phyloP scores from a whole-genome alignment of 2,329 filamentous ascomycete genomes.

The Fusarium odoratissimum region DNA sequence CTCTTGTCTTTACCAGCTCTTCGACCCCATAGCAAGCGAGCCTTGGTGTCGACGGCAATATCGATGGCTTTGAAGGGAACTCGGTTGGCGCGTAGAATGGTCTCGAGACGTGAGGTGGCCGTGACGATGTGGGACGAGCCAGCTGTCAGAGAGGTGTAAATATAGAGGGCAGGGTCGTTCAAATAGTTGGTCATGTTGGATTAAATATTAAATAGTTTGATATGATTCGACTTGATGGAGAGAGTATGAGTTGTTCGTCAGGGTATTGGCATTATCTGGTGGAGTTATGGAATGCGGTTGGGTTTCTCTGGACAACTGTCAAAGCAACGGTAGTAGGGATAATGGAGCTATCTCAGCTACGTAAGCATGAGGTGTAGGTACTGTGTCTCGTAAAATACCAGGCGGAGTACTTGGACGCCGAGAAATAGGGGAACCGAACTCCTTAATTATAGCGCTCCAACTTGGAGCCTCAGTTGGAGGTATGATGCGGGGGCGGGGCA shows the following conservation, averaged over 20 bases:
- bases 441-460: constrained; percentile 32
- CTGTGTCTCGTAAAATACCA: not conserved
- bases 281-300: constrained; percentile 19
- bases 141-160: constrained; percentile 95
- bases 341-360: constrained; percentile 20
- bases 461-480: not conserved
- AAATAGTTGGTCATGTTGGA: constrained; percentile 58
- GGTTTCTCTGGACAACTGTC: constrained; percentile 15
- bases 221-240: not conserved
- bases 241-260: constrained; percentile 15
- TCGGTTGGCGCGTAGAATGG: constrained; percentile 93
- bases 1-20: constrained; percentile 77
- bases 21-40: constrained; percentile 88
- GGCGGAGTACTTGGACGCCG: not conserved
- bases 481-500: constrained; percentile 45
- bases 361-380: constrained; percentile 27
- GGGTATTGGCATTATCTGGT: constrained; percentile 25
- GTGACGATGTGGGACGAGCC: constrained; percentile 97
- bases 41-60: constrained; percentile 88
- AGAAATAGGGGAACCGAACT: constrained; percentile 37
- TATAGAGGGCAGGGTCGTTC: constrained; percentile 81
- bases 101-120: constrained; percentile 93
- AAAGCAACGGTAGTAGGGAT: constrained; percentile 8
- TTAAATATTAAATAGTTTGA: constrained; percentile 4
- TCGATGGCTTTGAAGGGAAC: constrained; percentile 95